These are phyloP conservation scores for Brassica rapa DNA, from an alignment of 345 rosid species.

Conservation along the genomic window DNA sequence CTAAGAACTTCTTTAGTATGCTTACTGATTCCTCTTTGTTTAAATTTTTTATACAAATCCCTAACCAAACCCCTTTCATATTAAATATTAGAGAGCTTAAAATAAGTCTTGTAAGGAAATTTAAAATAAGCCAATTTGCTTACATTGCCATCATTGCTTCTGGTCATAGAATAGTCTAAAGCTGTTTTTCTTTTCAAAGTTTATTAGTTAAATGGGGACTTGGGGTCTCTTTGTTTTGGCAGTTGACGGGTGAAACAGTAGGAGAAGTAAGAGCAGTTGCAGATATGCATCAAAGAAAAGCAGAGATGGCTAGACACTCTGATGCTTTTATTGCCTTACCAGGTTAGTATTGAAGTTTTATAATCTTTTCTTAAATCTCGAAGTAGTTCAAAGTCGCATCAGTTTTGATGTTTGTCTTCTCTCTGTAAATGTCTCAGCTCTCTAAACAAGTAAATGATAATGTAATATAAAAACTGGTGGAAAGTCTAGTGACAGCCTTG, in stretches of 20 bases:
- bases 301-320: constrained; percentile 99
- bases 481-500: constrained; percentile 35
- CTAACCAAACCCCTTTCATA: constrained; percentile 1
- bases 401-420: neutral
- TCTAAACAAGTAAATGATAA: constrained; percentile 32
- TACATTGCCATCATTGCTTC: constrained; percentile 41
- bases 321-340: constrained; percentile 64
- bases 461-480: constrained; percentile 20
- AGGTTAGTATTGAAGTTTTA: too few species aligned
- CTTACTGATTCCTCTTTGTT: neutral
- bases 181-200: constrained; percentile 23
- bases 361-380: too few species aligned
- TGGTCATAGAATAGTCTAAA: constrained; percentile 41
- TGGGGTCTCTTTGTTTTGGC: constrained; percentile 34
- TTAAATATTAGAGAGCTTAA: constrained; percentile 1
- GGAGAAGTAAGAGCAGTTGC: constrained; percentile 99
- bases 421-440: constrained; percentile 4
- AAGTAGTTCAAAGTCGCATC: constrained; percentile 37
- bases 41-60: neutral
- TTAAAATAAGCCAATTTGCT: constrained; percentile 35
- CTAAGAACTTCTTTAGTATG: neutral
- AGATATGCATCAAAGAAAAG: constrained; percentile 98
- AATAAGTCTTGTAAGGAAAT: constrained; percentile 13
- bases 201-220: constrained; percentile 5
- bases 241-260: constrained; percentile 98